Evolutionary conservation across 2,329 filamentous ascomycete genomes (phyloP).

Genomic region (Balansia obtecta): DNA sequence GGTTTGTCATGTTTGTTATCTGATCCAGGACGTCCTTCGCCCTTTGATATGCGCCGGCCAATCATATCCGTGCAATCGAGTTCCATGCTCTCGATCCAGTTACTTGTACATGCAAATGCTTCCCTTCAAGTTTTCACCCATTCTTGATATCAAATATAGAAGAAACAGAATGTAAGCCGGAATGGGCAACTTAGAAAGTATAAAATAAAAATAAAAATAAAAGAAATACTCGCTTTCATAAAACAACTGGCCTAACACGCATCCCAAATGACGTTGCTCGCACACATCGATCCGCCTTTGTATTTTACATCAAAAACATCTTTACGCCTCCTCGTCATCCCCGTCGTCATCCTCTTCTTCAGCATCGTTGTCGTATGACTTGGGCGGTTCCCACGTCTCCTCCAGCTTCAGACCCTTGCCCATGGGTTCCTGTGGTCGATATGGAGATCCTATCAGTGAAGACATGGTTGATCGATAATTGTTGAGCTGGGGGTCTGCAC

Average conservation of each 20-base stretch:
- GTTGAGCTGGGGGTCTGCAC: conserved; percentile 36
- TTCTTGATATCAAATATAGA: no score
- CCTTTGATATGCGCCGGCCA: no score
- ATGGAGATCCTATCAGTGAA: conserved; percentile 39
- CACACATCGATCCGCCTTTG: no score
- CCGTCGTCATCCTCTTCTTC: conserved; percentile 32
- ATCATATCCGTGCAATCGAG: no score
- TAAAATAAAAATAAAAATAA: not conserved
- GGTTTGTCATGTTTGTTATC: no score
- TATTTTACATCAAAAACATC: no score
- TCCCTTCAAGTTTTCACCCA: no score
- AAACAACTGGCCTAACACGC: not conserved
- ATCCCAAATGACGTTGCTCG: not conserved
- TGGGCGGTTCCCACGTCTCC: conserved; percentile 64
- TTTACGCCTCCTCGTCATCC: conserved; percentile 18
- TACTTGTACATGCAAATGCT: not conserved
- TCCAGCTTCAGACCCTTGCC: conserved; percentile 72
- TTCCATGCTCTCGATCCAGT: not conserved
- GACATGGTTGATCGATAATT: conserved; percentile 43
- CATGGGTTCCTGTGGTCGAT: conserved; percentile 31
- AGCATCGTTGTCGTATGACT: conserved; percentile 43
- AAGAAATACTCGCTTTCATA: not conserved
- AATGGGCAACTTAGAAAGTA: no score
- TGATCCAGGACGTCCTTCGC: no score
- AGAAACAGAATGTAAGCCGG: no score